phyloP scores from a whole-genome alignment of 192 early-diverging fungal genomes.

The Chytriomyces sp. region DNA sequence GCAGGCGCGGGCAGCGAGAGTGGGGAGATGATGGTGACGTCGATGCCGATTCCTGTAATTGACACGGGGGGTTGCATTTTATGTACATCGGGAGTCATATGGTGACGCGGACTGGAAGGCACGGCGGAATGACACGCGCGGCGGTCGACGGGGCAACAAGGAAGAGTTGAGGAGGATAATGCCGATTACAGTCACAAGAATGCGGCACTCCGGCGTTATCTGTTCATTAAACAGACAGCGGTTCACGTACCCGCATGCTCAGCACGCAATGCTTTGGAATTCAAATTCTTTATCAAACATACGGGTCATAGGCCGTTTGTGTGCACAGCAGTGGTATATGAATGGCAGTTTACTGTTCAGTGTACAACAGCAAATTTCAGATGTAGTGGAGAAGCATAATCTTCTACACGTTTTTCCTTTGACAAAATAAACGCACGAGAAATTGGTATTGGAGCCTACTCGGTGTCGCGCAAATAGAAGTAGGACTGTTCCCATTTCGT shows the following conservation, averaged over 20 bases:
- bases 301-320: slow-evolving; percentile 41
- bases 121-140: background rate
- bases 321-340: slow-evolving; percentile 35
- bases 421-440: too few relatives aligned
- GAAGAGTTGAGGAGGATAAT: background rate
- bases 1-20: background rate
- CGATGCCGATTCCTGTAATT: background rate
- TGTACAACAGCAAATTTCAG: slow-evolving; percentile 13
- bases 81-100: background rate
- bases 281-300: too few relatives aligned
- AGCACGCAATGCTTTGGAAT: too few relatives aligned
- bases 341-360: slow-evolving; percentile 38
- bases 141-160: background rate
- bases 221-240: slow-evolving; percentile 15
- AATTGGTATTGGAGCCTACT: too few relatives aligned
- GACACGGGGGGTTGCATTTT: background rate
- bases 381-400: too few relatives aligned
- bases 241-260: slow-evolving; percentile 12
- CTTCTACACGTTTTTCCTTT: too few relatives aligned
- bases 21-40: background rate
- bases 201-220: slow-evolving; percentile 12
- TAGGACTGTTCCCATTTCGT: too few relatives aligned
- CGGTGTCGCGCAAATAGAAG: too few relatives aligned
- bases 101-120: background rate
- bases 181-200: background rate